Evolutionary conservation across 2,329 filamentous ascomycete genomes (phyloP).

Genomic region (Nemania abortiva): DNA sequence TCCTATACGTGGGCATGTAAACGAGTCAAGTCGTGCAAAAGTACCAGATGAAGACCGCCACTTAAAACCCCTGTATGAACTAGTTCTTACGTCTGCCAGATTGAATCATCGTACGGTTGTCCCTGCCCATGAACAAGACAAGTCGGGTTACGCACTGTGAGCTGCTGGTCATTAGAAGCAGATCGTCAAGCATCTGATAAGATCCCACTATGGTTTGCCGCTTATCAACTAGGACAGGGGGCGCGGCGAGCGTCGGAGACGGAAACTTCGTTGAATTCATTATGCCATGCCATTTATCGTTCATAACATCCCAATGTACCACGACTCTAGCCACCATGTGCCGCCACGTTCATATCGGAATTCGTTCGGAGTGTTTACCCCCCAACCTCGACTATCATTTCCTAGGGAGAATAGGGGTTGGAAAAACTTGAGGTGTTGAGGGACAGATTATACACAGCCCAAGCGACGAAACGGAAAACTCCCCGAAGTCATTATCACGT

Average conservation of each 20-base stretch:
- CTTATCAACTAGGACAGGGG: not conserved
- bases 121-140: not conserved
- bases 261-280: slow-evolving; percentile 48
- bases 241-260: slow-evolving; percentile 10
- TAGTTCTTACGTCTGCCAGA: too few relatives aligned
- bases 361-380: slow-evolving; percentile 22
- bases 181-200: slow-evolving; percentile 1
- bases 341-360: slow-evolving; percentile 27
- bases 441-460: slow-evolving; percentile 26
- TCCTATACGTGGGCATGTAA: not conserved
- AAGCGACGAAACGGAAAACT: slow-evolving; percentile 39
- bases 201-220: not conserved
- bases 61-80: not conserved
- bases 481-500: slow-evolving; percentile 37
- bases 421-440: slow-evolving; percentile 8
- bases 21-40: not conserved
- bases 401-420: slow-evolving; percentile 18
- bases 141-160: slow-evolving; percentile 17
- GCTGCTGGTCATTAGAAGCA: not conserved
- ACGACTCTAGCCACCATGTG: slow-evolving; percentile 45
- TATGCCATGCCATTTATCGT: slow-evolving; percentile 47
- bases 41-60: slow-evolving; percentile 13
- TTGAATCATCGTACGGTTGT: not conserved
- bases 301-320: slow-evolving; percentile 44
- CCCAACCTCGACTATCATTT: slow-evolving; percentile 31